Conservation (phyloP, 768 basidiomycete species). For the Termitomyces sp. region DNA sequence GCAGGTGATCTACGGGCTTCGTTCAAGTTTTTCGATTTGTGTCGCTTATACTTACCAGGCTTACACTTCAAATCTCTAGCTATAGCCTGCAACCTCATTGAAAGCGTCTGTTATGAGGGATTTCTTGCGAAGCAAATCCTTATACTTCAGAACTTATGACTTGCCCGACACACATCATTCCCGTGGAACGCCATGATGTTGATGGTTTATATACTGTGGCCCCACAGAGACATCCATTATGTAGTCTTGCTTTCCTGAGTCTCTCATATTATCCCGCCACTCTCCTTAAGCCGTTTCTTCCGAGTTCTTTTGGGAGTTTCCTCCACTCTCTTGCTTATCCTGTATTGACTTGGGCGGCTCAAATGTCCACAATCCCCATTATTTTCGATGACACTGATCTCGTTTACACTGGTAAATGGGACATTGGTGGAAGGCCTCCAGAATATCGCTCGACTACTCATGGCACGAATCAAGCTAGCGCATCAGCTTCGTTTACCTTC, state of each 20-base stretch:
- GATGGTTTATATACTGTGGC: background rate
- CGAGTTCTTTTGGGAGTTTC: background rate
- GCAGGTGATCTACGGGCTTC: too few species aligned
- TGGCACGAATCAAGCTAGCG: slow-evolving; percentile 15
- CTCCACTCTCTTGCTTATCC: background rate
- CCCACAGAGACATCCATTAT: background rate
- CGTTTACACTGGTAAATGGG: slow-evolving; percentile 6
- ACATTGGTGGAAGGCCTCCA: background rate
- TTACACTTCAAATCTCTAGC: too few species aligned
- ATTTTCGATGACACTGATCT: slow-evolving; percentile 6
- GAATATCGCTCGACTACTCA: slow-evolving; percentile 11
- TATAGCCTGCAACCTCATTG: background rate
- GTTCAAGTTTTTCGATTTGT: too few species aligned
- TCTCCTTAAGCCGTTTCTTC: background rate
- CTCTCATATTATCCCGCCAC: background rate
- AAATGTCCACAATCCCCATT: background rate
- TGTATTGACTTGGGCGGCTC: background rate
- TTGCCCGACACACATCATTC: background rate
- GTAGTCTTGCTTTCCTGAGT: too few species aligned
- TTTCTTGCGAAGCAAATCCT: background rate
- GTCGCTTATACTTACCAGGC: too few species aligned
- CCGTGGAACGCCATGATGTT: background rate
- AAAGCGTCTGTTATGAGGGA: background rate
- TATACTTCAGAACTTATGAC: background rate
- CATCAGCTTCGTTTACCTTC: slow-evolving; percentile 21